phyloP scores from a whole-genome alignment of 441 rosid genomes.

The Erodium chrysanthum region DNA sequence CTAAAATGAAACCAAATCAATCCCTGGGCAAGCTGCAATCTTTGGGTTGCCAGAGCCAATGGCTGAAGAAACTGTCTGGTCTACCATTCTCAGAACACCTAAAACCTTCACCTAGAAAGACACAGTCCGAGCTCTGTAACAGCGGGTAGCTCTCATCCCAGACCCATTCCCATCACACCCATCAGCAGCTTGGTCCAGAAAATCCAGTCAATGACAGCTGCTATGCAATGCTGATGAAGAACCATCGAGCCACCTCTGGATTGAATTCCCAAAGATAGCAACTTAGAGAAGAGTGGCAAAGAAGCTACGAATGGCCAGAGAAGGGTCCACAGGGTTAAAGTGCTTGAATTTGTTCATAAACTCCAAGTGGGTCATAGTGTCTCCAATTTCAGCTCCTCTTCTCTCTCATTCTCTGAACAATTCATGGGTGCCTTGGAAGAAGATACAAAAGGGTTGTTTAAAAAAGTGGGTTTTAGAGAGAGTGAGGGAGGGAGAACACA shows the following conservation, averaged over 20 bases:
- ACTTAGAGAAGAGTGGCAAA: slow-evolving; percentile 47
- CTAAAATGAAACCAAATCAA: not conserved
- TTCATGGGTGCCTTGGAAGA: slow-evolving; percentile 11
- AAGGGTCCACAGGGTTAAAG: slow-evolving; percentile 54
- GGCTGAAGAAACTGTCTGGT: slow-evolving; percentile 74
- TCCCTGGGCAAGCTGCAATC: slow-evolving; percentile 82
- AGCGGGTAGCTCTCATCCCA: slow-evolving; percentile 93
- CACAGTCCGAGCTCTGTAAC: slow-evolving; percentile 73
- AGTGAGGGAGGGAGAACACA: not conserved
- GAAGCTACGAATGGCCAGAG: slow-evolving; percentile 53
- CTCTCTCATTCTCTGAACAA: slow-evolving; percentile 21
- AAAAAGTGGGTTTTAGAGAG: not conserved
- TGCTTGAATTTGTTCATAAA: slow-evolving; percentile 56
- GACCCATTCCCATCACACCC: slow-evolving; percentile 77
- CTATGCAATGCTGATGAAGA: slow-evolving; percentile 18
- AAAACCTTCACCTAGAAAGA: slow-evolving; percentile 67
- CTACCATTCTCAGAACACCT: slow-evolving; percentile 80
- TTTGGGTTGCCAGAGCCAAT: slow-evolving; percentile 95
- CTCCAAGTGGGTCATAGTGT: slow-evolving; percentile 32
- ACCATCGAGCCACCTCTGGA: slow-evolving; percentile 31
- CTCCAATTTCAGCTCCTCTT: slow-evolving; percentile 10
- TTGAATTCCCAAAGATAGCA: slow-evolving; percentile 22
- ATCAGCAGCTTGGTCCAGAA: slow-evolving; percentile 41
- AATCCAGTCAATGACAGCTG: slow-evolving; percentile 34
- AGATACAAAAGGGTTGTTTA: not conserved